Base-by-base conservation (phyloP, 352 stramenopile species). In the Globisporangium cederbergense region DNA sequence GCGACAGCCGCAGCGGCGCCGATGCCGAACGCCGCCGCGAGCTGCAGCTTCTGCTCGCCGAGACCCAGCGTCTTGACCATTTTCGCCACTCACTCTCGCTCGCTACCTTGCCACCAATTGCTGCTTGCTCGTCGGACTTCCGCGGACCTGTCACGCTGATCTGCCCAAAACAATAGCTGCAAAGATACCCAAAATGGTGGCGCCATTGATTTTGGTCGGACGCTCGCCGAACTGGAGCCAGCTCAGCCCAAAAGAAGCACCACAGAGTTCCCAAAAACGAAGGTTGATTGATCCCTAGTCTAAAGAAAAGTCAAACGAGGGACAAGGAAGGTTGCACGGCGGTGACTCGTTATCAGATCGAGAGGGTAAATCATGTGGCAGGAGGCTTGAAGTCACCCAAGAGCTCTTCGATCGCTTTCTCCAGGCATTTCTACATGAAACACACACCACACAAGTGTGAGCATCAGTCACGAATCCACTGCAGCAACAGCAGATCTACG, bases 11-110 rank as follows among this genome's bases (percentile, higher is more conserved):
- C 65, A 10, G 67, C 78, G 4, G 77, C 79, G 67, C 83, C 83
- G 36, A 79, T 72, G 65, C 81, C 73, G 72, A 92, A 90, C 38
- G 81, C 83, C 32, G 71, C 76, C 2, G 65, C 73, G 57, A 92
- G 64, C 57, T 73, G 66, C 4, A 65, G 57, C 63, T 71, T 71
- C 16, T 71, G 45, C 42, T 65, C 49, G 11, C 57, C 60, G 36
- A 65, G 56, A 51, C 46, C 56, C n/a, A 55, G 53, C 16, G 64
- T 68, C 75, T 84, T 86, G 55, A 89, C 82, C 80, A 91, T 90
- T 57, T 58, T 13, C 34, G 47, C 36, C 61, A 14, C 49, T 43
- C 51, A 58, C 49, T 50, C 42, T 52, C 32, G 34, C 47, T 47
- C 25, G 14, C 51, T 38, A 54, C 28, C 38, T 30, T 53, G 32